A percentile compares a stretch with the other conserved stretches of the same genome.
Evolutionary conservation across 176 grass and related monocot species (phyloP).

Genomic region (Themeda triandra): DNA sequence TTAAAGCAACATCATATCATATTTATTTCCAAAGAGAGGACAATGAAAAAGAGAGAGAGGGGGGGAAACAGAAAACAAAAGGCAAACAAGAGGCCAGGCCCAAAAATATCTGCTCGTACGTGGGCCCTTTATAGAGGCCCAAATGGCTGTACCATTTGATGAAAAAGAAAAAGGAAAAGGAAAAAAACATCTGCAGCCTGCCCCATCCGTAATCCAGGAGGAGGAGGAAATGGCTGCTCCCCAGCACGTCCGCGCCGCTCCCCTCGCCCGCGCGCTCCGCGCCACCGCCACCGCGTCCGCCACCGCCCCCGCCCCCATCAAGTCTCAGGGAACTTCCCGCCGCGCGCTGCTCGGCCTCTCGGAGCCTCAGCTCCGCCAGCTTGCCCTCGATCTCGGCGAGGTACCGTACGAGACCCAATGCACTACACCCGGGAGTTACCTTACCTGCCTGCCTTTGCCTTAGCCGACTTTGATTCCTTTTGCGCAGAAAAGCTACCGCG

Average conservation of each 20-base stretch:
- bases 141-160: not conserved
- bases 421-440: not conserved
- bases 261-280: slow-evolving; percentile 63
- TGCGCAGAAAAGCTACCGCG: slow-evolving; percentile 81
- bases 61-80: too few species aligned
- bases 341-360: slow-evolving; percentile 77
- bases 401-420: slow-evolving; percentile 45
- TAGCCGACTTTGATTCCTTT: not conserved
- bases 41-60: too few species aligned
- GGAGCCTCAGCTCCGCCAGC: slow-evolving; percentile 81
- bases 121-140: not conserved
- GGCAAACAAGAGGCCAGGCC: not conserved
- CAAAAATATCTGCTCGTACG: not conserved
- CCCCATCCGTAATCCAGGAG: not conserved
- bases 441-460: not conserved
- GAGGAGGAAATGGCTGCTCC: slow-evolving; percentile 53
- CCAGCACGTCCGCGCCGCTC: slow-evolving; percentile 57
- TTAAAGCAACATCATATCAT: too few species aligned
- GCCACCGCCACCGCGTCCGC: slow-evolving; percentile 32
- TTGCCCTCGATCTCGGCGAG: slow-evolving; percentile 69
- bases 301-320: not conserved
- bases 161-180: not conserved
- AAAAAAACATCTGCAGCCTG: not conserved
- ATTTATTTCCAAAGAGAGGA: too few species aligned
- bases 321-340: slow-evolving; percentile 25